phyloP scores from a whole-genome alignment of 2,329 filamentous ascomycete genomes.

The Scleromitrula shiraiana region DNA sequence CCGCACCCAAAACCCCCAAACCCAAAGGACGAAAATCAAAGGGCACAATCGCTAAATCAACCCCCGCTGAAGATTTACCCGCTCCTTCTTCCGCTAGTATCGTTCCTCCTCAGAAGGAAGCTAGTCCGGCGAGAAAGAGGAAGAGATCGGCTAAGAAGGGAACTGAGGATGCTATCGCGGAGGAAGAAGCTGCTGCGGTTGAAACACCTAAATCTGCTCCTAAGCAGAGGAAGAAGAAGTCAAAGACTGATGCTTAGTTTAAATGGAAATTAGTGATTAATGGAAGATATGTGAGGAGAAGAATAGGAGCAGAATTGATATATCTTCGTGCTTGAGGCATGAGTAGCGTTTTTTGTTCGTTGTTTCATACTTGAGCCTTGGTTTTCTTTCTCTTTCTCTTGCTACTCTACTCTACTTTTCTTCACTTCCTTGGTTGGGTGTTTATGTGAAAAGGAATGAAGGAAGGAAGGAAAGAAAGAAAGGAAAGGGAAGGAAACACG shows the following conservation, averaged over 20 bases:
- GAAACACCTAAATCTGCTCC: constrained; percentile 24
- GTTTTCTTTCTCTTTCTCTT: too few species aligned
- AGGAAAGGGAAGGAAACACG: too few species aligned
- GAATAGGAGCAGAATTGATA: too few species aligned
- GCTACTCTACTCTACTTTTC: too few species aligned
- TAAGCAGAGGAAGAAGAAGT: constrained; percentile 30
- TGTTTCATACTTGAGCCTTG: too few species aligned
- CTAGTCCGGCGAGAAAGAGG: constrained; percentile 51
- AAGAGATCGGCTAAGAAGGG: constrained; percentile 47
- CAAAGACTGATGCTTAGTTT: constrained; percentile 48
- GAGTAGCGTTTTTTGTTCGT: too few species aligned
- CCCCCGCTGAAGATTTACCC: constrained; percentile 27
- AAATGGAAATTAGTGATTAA: too few species aligned
- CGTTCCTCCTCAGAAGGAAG: constrained; percentile 20
- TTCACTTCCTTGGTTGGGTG: too few species aligned
- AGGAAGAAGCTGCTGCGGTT: constrained; percentile 39
- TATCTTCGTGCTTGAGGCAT: too few species aligned
- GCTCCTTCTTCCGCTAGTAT: constrained; percentile 17
- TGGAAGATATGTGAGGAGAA: too few species aligned
- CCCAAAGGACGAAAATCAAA: constrained; percentile 34
- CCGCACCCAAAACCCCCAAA: constrained; percentile 50
- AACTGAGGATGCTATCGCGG: constrained; percentile 21
- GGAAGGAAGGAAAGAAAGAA: too few species aligned
- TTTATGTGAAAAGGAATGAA: too few species aligned
- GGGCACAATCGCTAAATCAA: constrained; percentile 16